Conservation (phyloP, 257 asterid genomes). For the Solanum bukasovii region DNA sequence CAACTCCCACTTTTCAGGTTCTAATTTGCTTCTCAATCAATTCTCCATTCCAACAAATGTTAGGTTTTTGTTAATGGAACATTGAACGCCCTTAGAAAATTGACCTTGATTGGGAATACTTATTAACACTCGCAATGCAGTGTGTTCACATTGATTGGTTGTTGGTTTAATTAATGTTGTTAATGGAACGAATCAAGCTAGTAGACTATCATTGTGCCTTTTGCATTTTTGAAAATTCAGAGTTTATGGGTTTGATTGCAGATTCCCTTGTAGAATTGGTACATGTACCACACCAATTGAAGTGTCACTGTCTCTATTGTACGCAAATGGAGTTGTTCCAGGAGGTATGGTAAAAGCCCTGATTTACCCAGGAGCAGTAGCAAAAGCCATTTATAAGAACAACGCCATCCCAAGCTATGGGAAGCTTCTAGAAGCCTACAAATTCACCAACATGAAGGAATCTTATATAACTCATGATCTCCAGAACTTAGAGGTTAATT, state of each 20-base stretch:
- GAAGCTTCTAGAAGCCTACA: slow-evolving; percentile 20
- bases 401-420: slow-evolving; percentile 24
- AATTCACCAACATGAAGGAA: slow-evolving; percentile 10
- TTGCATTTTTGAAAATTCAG: neutral
- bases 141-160: neutral
- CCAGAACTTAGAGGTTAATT: slow-evolving; percentile 55
- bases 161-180: neutral
- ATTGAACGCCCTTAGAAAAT: neutral
- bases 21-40: neutral
- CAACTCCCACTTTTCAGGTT: slow-evolving; percentile 72
- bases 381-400: slow-evolving; percentile 18
- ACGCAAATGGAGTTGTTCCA: slow-evolving; percentile 30
- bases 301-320: slow-evolving; percentile 30
- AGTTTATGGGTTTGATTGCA: neutral
- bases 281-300: slow-evolving; percentile 45
- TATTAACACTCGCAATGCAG: neutral
- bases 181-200: neutral
- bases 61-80: neutral
- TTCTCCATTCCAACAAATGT: neutral
- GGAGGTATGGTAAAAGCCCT: slow-evolving; percentile 26
- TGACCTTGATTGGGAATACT: neutral
- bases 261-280: slow-evolving; percentile 50
- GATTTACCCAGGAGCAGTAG: slow-evolving; percentile 52
- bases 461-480: slow-evolving; percentile 17
- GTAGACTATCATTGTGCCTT: neutral